Conservation (phyloP, 2,329 filamentous ascomycete genomes). For the Apiospora phragmitis region DNA sequence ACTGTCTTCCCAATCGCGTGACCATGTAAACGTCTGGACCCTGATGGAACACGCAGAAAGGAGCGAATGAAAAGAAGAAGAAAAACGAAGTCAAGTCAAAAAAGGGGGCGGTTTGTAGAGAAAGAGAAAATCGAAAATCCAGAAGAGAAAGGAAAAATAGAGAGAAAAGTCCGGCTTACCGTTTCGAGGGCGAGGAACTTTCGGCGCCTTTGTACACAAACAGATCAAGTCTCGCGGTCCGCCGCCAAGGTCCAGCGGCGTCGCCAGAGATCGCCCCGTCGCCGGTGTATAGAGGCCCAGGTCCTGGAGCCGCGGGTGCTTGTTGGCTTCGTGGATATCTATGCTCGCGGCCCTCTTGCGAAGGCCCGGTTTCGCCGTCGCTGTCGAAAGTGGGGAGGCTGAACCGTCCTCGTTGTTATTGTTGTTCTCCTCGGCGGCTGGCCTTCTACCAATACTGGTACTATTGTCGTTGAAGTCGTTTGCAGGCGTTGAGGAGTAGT, state of each 20-base stretch:
- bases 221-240: slow-evolving; percentile 47
- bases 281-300: slow-evolving; percentile 37
- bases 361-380: slow-evolving; percentile 16
- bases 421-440: not conserved
- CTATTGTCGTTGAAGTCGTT: not conserved
- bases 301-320: slow-evolving; percentile 33
- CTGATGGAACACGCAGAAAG: not conserved
- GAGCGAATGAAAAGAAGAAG: not conserved
- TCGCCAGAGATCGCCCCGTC: slow-evolving; percentile 14
- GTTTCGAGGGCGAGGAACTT: slow-evolving; percentile 59
- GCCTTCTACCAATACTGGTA: slow-evolving; percentile 13
- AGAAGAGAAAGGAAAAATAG: not conserved
- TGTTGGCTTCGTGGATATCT: slow-evolving; percentile 39
- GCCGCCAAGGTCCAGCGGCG: not conserved
- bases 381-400: not conserved
- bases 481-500: not conserved
- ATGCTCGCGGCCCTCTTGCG: slow-evolving; percentile 49
- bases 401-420: not conserved
- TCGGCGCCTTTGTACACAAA: slow-evolving; percentile 56
- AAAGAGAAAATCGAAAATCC: not conserved
- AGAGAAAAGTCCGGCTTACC: slow-evolving; percentile 45
- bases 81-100: not conserved
- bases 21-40: not conserved
- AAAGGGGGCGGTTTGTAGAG: not conserved
- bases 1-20: not conserved